A percentile compares a stretch with the other conserved stretches of the same genome.
These are phyloP conservation scores for Suhomyces xylopsoci DNA, from an alignment of 805 yeast species.

Conservation along the genomic window DNA sequence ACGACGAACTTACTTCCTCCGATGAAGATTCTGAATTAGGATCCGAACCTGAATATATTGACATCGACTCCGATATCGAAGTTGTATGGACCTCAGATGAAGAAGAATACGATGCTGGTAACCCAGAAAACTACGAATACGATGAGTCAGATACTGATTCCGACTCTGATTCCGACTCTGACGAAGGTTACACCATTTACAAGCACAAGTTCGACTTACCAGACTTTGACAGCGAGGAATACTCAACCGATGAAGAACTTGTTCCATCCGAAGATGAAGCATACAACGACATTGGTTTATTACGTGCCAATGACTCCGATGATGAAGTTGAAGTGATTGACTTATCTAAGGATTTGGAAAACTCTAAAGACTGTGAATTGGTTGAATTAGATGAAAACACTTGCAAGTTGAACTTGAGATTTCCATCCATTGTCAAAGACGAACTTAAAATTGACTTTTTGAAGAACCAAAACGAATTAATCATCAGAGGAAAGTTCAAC, in stretches of 20 bases:
- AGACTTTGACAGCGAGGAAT: conserved; percentile 29
- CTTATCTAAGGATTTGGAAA: conserved; percentile 39
- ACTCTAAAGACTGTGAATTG: conserved; percentile 44
- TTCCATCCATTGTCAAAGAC: conserved; percentile 40
- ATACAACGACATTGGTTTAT: conserved; percentile 17
- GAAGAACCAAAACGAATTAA: conserved; percentile 40
- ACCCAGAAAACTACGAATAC: conserved; percentile 21
- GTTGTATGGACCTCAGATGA: conserved; percentile 19
- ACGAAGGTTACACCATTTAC: conserved; percentile 43
- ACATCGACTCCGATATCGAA: conserved; percentile 29
- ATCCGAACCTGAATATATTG: conserved; percentile 23
- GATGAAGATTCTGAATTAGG: conserved; percentile 18
- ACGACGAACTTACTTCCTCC: conserved; percentile 19
- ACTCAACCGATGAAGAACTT: conserved; percentile 39
- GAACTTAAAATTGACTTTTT: conserved; percentile 39
- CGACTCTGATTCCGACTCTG: conserved; percentile 28
- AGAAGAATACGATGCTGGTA: conserved; percentile 19
- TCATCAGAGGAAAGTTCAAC: conserved; percentile 38
- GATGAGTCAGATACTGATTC: conserved; percentile 19
- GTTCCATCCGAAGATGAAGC: conserved; percentile 17
- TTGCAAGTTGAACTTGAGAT: conserved; percentile 39
- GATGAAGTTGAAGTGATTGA: conserved; percentile 36
- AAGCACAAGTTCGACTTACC: conserved; percentile 40
- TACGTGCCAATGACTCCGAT: conserved; percentile 30
- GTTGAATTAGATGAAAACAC: conserved; percentile 35